Percentiles rank a stretch among this genome's conserved stretches.
Conservation (phyloP, 2,329 filamentous ascomycete species). For the Neocatenulostroma microsporum region DNA sequence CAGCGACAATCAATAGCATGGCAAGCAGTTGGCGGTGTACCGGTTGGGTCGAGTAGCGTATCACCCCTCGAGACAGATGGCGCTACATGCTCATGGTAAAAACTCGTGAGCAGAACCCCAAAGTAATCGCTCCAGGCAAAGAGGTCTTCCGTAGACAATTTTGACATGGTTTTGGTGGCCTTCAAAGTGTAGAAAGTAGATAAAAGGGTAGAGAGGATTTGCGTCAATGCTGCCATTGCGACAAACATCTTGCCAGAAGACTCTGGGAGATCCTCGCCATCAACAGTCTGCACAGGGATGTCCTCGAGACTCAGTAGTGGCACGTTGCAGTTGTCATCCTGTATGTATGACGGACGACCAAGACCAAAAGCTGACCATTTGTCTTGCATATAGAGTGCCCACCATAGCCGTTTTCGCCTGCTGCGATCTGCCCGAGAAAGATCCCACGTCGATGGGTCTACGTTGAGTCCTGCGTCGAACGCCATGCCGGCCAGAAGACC, state of each 20-base stretch:
- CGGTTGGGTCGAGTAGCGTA: constrained; percentile 16
- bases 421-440: constrained; percentile 11
- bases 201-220: constrained; percentile 15
- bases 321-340: constrained; percentile 14
- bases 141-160: constrained; percentile 9
- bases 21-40: too few relatives aligned
- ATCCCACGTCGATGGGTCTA: constrained; percentile 16
- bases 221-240: constrained; percentile 17
- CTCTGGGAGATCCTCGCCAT: constrained; percentile 10
- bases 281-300: constrained; percentile 12
- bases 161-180: constrained; percentile 9
- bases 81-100: constrained; percentile 11
- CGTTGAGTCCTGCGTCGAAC: constrained; percentile 16
- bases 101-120: constrained; percentile 13
- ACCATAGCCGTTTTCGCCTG: constrained; percentile 18
- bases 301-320: constrained; percentile 12
- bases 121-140: constrained; percentile 11
- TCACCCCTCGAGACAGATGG: constrained; percentile 8
- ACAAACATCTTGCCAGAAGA: constrained; percentile 17
- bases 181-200: constrained; percentile 17
- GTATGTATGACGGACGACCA: constrained; percentile 16
- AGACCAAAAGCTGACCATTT: constrained; percentile 17
- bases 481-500: constrained; percentile 14
- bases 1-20: neutral
- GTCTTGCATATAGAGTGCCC: constrained; percentile 15